phyloP scores from a whole-genome alignment of 768 basidiomycete species.

The Tulasnella sp. region DNA sequence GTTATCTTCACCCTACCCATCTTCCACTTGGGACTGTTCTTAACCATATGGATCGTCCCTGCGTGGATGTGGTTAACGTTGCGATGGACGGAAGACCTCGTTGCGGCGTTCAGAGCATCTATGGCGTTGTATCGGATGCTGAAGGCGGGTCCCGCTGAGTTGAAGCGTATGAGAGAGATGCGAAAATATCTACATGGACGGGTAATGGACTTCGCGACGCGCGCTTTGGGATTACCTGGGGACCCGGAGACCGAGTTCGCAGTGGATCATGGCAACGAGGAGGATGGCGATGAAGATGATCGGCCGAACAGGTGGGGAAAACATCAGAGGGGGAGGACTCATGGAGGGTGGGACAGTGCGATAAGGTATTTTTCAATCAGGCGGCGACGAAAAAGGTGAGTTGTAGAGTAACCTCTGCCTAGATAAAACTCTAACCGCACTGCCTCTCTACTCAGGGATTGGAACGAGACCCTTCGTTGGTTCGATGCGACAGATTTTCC shows the following conservation, averaged over 20 bases:
- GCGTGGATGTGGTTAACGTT: slow-evolving; percentile 81
- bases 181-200: slow-evolving; percentile 52
- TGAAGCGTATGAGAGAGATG: slow-evolving; percentile 43
- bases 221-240: slow-evolving; percentile 48
- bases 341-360: slow-evolving; percentile 38
- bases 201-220: slow-evolving; percentile 53
- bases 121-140: slow-evolving; percentile 51
- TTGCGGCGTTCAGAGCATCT: slow-evolving; percentile 69
- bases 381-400: slow-evolving; percentile 55
- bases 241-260: slow-evolving; percentile 59
- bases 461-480: slow-evolving; percentile 75
- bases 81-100: slow-evolving; percentile 78
- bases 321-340: slow-evolving; percentile 44
- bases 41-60: slow-evolving; percentile 55
- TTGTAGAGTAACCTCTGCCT: background rate
- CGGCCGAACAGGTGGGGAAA: slow-evolving; percentile 13
- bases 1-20: slow-evolving; percentile 53
- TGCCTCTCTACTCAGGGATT: slow-evolving; percentile 36
- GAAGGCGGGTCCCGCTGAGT: slow-evolving; percentile 39
- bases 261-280: background rate
- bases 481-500: slow-evolving; percentile 81
- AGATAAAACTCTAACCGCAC: background rate
- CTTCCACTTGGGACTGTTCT: slow-evolving; percentile 26
- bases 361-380: slow-evolving; percentile 70
- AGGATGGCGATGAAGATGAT: slow-evolving; percentile 14